Percentiles rank a stretch among this genome's conserved stretches.
Evolutionary conservation across 148 eudicot genomes (phyloP).

Genomic region (Mesembryanthemum crystallinum): DNA sequence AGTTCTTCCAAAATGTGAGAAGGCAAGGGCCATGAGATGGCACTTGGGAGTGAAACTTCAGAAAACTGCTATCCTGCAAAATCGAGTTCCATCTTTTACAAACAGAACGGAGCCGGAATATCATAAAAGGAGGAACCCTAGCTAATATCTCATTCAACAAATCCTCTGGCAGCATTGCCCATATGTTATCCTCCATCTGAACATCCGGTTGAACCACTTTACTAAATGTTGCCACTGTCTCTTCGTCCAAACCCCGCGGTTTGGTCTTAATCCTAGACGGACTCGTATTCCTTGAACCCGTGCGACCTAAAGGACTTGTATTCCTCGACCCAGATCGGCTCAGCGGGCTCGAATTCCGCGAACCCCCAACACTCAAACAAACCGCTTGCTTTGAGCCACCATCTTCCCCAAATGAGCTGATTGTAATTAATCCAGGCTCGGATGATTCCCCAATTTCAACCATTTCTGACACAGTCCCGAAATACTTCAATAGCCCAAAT

Average conservation of each 20-base stretch:
- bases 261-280: slow-evolving; percentile 80
- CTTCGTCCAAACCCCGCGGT: slow-evolving; percentile 93
- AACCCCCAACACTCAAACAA: slow-evolving; percentile 49
- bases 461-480: slow-evolving; percentile 26
- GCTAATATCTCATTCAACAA: slow-evolving; percentile 86
- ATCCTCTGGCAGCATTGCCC: slow-evolving; percentile 99
- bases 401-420: slow-evolving; percentile 34
- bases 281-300: slow-evolving; percentile 81
- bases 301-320: slow-evolving; percentile 58
- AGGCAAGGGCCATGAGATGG: slow-evolving; percentile 98
- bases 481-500: slow-evolving; percentile 16
- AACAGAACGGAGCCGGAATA: slow-evolving; percentile 86
- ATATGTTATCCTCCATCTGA: slow-evolving; percentile 94
- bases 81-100: slow-evolving; percentile 95
- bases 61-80: slow-evolving; percentile 75
- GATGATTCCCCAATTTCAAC: slow-evolving; percentile 58
- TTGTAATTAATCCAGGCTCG: slow-evolving; percentile 32
- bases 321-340: slow-evolving; percentile 49
- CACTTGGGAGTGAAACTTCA: slow-evolving; percentile 91
- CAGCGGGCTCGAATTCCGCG: slow-evolving; percentile 67
- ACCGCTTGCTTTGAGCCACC: slow-evolving; percentile 37
- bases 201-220: slow-evolving; percentile 63
- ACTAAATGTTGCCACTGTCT: slow-evolving; percentile 55
- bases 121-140: slow-evolving; percentile 94
- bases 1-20: slow-evolving; percentile 84